Percentiles rank a stretch among this genome's conserved stretches.
Evolutionary conservation across 2,329 filamentous ascomycete genomes (phyloP).

Genomic region (Xylaria sp.): DNA sequence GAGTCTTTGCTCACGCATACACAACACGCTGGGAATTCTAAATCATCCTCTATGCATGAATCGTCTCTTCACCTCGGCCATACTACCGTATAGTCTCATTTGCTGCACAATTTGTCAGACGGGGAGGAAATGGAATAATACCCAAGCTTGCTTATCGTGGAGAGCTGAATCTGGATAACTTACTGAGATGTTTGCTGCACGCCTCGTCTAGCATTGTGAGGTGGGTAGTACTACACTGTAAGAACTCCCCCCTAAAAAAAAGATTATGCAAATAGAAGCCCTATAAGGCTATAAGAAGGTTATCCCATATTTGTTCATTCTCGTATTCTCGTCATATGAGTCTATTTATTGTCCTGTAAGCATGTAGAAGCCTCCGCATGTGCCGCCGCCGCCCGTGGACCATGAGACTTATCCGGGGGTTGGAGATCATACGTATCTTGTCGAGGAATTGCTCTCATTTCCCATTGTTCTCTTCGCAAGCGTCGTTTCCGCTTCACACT

Average conservation of each 20-base stretch:
- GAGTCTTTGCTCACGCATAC: background rate
- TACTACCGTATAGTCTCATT: background rate
- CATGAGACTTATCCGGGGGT: constrained; percentile 6
- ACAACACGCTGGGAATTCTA: background rate
- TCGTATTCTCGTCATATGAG: constrained; percentile 3
- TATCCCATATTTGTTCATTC: constrained; percentile 1
- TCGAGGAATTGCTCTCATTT: background rate
- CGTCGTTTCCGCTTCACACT: background rate
- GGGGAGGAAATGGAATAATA: constrained; percentile 6
- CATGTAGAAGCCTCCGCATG: constrained; percentile 11
- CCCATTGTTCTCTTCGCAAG: background rate
- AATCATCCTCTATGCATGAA: no score
- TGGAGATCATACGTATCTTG: background rate
- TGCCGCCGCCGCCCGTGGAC: background rate
- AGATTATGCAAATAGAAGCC: background rate
- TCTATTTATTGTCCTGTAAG: constrained; percentile 24
- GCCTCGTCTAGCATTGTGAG: constrained; percentile 3
- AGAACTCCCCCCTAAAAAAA: background rate
- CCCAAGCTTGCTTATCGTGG: constrained; percentile 8
- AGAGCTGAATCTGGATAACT: background rate
- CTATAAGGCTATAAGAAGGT: background rate
- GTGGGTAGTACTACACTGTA: background rate
- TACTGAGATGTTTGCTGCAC: constrained; percentile 4
- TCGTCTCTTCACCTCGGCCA: constrained; percentile 14
- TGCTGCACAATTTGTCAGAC: background rate